Evolutionary conservation across 352 stramenopile genomes (phyloP), one percentile per base, ranked within the genome.

Genomic region (Globisporangium lucens): DNA sequence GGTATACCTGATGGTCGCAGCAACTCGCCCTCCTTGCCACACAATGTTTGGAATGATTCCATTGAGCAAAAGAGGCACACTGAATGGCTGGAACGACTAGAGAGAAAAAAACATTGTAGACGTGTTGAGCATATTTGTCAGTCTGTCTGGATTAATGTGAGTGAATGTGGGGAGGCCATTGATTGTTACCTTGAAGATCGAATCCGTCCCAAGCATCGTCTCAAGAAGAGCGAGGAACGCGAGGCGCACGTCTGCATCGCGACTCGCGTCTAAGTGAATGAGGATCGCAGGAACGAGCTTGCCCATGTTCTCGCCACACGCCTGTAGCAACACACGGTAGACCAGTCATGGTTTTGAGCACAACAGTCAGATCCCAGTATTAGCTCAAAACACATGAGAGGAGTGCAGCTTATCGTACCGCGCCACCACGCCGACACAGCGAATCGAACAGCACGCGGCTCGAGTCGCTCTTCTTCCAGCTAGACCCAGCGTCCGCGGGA

Each of bases 21-120:
- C 89, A 20, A 97, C 88, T 51, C 89, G 83, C 22, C 90, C 91
- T 27, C 83, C 90, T 65, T 85, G 83, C 90, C 91, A 98, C 29
- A 96, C 87, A 41, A 97, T 91, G 75, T 97, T 98, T 12, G 91
- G 90, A 27, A 93, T 85, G 49, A 98, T 91, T 52, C 80, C 78
- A 56, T 93, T 88, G 46, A 90, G 71, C 27, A 98, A 63, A 24
- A 96, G 61, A 27, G 66, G 13, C 15, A 73, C 74, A 52, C 75
- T 89, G 65, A 85, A 93, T 15, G 80, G 74, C 61, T 84, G 78
- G 58, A 95, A 89, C 0, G 83, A 67, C 87, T 95, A 52, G 0
- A 59, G 5, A 38, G 7, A 36, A 61, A 22, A 15, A 53, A 24
- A 8, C n/a, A 58, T 47, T 47, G 38, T 47, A 7, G 12, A 49